Percentiles rank a stretch among this genome's conserved stretches.
These are phyloP conservation scores for Melastoma candidum DNA, from an alignment of 441 rosid genomes.

Conservation along the genomic window DNA sequence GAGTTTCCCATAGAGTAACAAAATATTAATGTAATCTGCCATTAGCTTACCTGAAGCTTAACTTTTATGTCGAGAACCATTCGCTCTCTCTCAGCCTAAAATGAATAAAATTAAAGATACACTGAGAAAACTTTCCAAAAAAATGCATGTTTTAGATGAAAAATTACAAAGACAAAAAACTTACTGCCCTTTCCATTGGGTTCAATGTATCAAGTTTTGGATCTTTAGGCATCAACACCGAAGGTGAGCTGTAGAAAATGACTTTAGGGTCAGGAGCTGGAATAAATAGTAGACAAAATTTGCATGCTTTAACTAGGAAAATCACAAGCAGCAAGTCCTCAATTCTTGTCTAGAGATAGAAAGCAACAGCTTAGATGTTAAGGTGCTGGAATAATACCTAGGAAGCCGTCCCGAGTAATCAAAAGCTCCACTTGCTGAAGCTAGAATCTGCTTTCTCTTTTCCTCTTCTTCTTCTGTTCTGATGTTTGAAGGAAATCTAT, in stretches of 20 bases:
- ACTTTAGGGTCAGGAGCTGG: conserved; percentile 15
- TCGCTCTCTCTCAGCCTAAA: conserved; percentile 91
- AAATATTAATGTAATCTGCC: background rate
- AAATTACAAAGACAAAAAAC: conserved; percentile 27
- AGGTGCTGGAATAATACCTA: conserved; percentile 33
- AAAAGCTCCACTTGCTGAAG: conserved; percentile 79
- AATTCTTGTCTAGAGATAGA: background rate
- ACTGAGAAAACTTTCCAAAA: background rate
- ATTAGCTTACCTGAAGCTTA: conserved; percentile 76
- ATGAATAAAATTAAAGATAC: conserved; percentile 1
- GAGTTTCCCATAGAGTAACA: no score
- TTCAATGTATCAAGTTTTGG: conserved; percentile 53
- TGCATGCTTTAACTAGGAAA: background rate
- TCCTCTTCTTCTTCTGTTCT: conserved; percentile 95
- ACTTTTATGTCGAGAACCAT: conserved; percentile 99
- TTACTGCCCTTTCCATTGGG: conserved; percentile 96
- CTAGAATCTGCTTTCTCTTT: conserved; percentile 92
- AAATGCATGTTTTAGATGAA: no score
- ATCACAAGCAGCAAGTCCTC: background rate
- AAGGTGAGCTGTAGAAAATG: conserved; percentile 50
- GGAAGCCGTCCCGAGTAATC: conserved; percentile 75
- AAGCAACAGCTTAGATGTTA: background rate
- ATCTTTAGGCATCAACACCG: conserved; percentile 48
- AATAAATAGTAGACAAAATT: conserved; percentile 11
- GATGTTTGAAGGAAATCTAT: conserved; percentile 86